A percentile compares a stretch with the other conserved stretches of the same genome.
Conservation (phyloP, 2,329 filamentous ascomycete species). For the Clonostachys sp. region DNA sequence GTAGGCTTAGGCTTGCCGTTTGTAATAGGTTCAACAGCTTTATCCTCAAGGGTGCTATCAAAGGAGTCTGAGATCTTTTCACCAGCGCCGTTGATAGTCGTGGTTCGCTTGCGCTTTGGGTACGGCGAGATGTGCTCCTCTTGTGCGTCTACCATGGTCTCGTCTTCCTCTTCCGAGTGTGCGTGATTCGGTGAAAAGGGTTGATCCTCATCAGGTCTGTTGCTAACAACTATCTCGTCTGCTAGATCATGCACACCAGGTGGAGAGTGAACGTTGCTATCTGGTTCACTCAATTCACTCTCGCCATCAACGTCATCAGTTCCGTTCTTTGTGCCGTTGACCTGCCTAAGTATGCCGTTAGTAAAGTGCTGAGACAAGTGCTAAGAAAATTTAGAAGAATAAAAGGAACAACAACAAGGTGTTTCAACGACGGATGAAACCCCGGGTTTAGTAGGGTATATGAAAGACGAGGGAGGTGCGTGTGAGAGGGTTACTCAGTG, state of each 20-base stretch:
- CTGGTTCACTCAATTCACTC: slow-evolving; percentile 37
- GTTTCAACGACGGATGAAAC: too few relatives aligned
- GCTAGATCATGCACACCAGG: slow-evolving; percentile 26
- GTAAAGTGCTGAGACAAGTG: too few relatives aligned
- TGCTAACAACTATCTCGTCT: slow-evolving; percentile 50
- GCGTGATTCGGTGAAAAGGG: not conserved
- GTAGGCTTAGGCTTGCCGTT: slow-evolving; percentile 12
- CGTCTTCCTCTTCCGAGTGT: slow-evolving; percentile 26
- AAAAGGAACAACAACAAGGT: too few relatives aligned
- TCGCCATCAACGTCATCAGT: slow-evolving; percentile 29
- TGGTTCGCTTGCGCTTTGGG: slow-evolving; percentile 52
- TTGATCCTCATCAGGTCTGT: slow-evolving; percentile 27
- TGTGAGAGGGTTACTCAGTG: too few relatives aligned
- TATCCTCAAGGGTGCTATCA: not conserved
- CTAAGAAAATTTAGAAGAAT: too few relatives aligned
- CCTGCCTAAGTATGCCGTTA: not conserved
- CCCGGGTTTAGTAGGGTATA: too few relatives aligned
- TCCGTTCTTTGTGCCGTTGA: not conserved
- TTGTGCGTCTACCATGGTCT: slow-evolving; percentile 34
- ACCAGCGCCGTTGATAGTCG: slow-evolving; percentile 8
- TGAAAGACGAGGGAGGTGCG: too few relatives aligned
- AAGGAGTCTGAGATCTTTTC: not conserved
- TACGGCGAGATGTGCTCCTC: slow-evolving; percentile 35
- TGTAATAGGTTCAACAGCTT: too few relatives aligned
- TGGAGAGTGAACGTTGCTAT: slow-evolving; percentile 25